A percentile compares a stretch with the other conserved stretches of the same genome.
Conservation (phyloP, 805 yeast genomes). For the Myxozyma udenii region DNA sequence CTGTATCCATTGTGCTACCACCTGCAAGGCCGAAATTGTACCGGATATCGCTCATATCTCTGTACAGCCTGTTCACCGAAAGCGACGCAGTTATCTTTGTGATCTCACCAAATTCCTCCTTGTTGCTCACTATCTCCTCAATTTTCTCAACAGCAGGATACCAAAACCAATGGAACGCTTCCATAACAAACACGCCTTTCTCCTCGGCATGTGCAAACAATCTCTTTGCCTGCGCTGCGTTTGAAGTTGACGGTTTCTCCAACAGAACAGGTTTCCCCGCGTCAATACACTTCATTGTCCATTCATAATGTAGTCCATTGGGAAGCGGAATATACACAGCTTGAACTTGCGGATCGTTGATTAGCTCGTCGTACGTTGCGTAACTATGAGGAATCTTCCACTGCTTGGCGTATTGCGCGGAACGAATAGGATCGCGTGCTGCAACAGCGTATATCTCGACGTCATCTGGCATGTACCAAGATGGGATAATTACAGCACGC, state of each 20-base stretch:
- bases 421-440: conserved; percentile 15
- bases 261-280: conserved; percentile 23
- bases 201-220: conserved; percentile 13
- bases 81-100: conserved; percentile 11
- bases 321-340: conserved; percentile 27
- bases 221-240: conserved; percentile 21
- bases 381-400: conserved; percentile 11
- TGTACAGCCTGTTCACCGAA: not conserved
- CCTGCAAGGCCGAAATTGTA: conserved; percentile 16
- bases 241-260: conserved; percentile 23
- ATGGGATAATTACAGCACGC: conserved; percentile 18
- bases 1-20: conserved; percentile 26
- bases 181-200: conserved; percentile 16
- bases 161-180: conserved; percentile 27
- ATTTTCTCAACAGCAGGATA: conserved; percentile 21
- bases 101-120: conserved; percentile 22
- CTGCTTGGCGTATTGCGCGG: conserved; percentile 17
- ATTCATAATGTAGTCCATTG: conserved; percentile 27
- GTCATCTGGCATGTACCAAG: conserved; percentile 18
- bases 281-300: conserved; percentile 25
- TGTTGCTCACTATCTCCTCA: conserved; percentile 13
- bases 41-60: conserved; percentile 9
- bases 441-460: conserved; percentile 17
- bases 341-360: conserved; percentile 19
- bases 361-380: conserved; percentile 18